Evolutionary conservation across 495 filamentous ascomycete genomes (phyloP), one percentile per base, ranked within the genome.

Genomic region (Xylaria bambusicola): DNA sequence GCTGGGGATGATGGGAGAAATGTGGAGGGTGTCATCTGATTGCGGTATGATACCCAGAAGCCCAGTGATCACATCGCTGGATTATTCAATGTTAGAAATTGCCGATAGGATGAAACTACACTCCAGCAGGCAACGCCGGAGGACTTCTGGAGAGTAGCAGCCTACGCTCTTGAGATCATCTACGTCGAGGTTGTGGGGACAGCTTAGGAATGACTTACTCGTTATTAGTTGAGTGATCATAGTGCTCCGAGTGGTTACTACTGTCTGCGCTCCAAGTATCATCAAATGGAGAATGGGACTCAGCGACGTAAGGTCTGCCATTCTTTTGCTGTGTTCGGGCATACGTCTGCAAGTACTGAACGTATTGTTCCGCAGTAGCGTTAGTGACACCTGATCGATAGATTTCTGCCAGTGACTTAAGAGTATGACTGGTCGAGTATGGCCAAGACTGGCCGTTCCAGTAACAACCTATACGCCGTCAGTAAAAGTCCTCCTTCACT

Each of bases 401-500:
- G 55, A 77, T 72, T 20, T 45, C 63, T 26, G 71, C 70, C 40
- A 74, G 61, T 0, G 71, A 72, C 40, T 71, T 72, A 2, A 73
- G 63, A 7, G 68, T 70, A 46, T 74, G 71, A 7, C 65, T 58
- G 17, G 77, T 80, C 1, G 69, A 72, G 56, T 73, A 80, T 15
- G 77, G 77, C 77, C 77, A 80, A 20, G 74, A 77, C 65, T 76
- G 75, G 17, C 77, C 76, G 49, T 78, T 73, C 77, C 77, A 78
- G 46, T 67, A 69, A 48, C 77, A 79, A 13, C 68, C 68, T 70
- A 52, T 20, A 9, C 46, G 24, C 0, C n/a, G 8, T 60, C 41
- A 60, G 41, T 50, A 13, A 26, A 1, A 17, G 23, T 20, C 24
- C 18, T 38, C 24, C 13, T 46, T 26, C 2, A 21, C 42, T 10